Evolutionary conservation across 768 basidiomycete species (phyloP).

Genomic region (Boletus edulis): DNA sequence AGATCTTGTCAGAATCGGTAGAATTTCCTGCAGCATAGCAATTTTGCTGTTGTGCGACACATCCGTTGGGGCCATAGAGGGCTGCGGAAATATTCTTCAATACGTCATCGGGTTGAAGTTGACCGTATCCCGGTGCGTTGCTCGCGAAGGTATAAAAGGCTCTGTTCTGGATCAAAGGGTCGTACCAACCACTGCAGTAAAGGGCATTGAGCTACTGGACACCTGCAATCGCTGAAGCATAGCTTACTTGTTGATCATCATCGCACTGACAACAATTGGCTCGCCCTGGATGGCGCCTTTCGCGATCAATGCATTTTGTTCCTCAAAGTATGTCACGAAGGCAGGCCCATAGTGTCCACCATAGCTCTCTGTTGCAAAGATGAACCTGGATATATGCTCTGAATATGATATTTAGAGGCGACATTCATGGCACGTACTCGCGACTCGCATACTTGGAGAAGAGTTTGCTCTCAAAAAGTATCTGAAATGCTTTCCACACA

Average conservation of each 20-base stretch:
- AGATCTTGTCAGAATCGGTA: slow-evolving; percentile 46
- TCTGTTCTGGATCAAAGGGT: slow-evolving; percentile 60
- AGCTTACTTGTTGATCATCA: slow-evolving; percentile 63
- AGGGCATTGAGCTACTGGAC: background rate
- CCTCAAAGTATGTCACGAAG: slow-evolving; percentile 62
- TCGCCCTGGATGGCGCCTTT: slow-evolving; percentile 46
- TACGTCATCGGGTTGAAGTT: slow-evolving; percentile 48
- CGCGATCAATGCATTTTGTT: slow-evolving; percentile 55
- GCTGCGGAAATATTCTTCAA: slow-evolving; percentile 45
- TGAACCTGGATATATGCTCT: slow-evolving; percentile 41
- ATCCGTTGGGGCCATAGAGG: slow-evolving; percentile 49
- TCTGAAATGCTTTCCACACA: slow-evolving; percentile 63
- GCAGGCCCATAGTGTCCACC: slow-evolving; percentile 67
- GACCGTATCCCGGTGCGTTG: slow-evolving; percentile 65
- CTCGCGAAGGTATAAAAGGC: slow-evolving; percentile 60
- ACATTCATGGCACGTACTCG: slow-evolving; percentile 39
- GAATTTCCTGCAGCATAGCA: slow-evolving; percentile 56
- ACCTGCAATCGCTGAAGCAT: background rate
- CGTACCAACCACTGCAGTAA: slow-evolving; percentile 55
- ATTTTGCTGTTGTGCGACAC: slow-evolving; percentile 49
- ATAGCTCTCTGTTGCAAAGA: slow-evolving; percentile 65
- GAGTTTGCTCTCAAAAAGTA: slow-evolving; percentile 54
- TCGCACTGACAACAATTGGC: slow-evolving; percentile 50
- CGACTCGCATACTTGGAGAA: slow-evolving; percentile 52
- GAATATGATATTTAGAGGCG: background rate